These are phyloP conservation scores for Phytophthora citricola DNA, from an alignment of 352 stramenopile species.

Conservation along the genomic window DNA sequence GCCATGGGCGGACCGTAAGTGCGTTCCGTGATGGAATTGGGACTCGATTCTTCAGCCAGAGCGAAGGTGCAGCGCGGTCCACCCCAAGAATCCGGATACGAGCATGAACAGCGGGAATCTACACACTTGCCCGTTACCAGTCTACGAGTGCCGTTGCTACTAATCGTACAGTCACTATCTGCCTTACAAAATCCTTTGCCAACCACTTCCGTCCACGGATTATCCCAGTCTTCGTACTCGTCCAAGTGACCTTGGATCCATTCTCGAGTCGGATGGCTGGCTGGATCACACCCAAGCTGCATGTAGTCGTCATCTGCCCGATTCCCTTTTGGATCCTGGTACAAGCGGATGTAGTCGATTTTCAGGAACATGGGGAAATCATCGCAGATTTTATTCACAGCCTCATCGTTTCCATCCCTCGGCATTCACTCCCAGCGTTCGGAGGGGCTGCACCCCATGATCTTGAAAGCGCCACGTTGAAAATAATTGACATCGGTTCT, in stretches of 20 bases:
- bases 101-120: slow-evolving; percentile 40
- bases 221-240: slow-evolving; percentile 39
- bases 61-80: slow-evolving; percentile 42
- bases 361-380: slow-evolving; percentile 63
- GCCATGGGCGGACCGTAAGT: slow-evolving; percentile 38
- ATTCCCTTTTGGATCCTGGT: slow-evolving; percentile 56
- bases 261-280: slow-evolving; percentile 37
- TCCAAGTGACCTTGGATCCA: slow-evolving; percentile 47
- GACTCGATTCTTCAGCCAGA: slow-evolving; percentile 10
- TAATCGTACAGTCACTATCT: slow-evolving; percentile 45
- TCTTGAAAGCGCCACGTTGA: slow-evolving; percentile 59
- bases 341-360: slow-evolving; percentile 89
- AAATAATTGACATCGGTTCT: slow-evolving; percentile 62
- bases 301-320: slow-evolving; percentile 20
- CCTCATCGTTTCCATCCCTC: slow-evolving; percentile 31
- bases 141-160: slow-evolving; percentile 18
- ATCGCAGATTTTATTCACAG: slow-evolving; percentile 49
- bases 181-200: slow-evolving; percentile 35
- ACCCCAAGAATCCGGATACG: slow-evolving; percentile 37
- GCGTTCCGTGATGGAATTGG: slow-evolving; percentile 11
- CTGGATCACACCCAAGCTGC: slow-evolving; percentile 43
- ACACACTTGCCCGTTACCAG: slow-evolving; percentile 42
- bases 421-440: slow-evolving; percentile 40
- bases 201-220: slow-evolving; percentile 25
- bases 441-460: slow-evolving; percentile 47